Percentiles rank a stretch among this genome's conserved stretches.
Evolutionary conservation across 106 monocot species (phyloP).

Genomic region (Iris macrosiphon): DNA sequence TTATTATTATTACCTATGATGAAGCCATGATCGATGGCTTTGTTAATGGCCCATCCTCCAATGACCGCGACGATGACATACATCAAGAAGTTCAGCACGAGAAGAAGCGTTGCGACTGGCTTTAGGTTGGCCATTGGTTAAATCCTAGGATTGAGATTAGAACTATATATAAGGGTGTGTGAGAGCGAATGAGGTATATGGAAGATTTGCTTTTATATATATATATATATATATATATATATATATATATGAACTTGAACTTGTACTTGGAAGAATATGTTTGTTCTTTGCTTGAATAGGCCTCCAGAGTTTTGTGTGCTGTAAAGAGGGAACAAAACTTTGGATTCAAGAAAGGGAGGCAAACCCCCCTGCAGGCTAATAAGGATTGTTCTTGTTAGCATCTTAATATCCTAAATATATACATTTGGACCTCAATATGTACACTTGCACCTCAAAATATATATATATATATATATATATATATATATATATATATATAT

Average conservation of each 20-base stretch:
- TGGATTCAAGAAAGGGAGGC: constrained; percentile 8
- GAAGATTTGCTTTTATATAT: not conserved
- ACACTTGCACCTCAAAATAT: too few relatives aligned
- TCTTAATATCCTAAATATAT: too few relatives aligned
- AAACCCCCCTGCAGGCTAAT: not conserved
- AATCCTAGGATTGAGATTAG: not conserved
- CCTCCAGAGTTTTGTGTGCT: not conserved
- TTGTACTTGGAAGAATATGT: too few relatives aligned
- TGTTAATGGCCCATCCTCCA: constrained; percentile 75
- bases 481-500: too few relatives aligned
- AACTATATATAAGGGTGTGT: not conserved
- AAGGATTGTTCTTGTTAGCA: too few relatives aligned
- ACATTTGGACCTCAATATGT: too few relatives aligned
- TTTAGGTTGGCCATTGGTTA: constrained; percentile 22
- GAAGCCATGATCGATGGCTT: constrained; percentile 64
- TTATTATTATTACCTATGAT: constrained; percentile 77
- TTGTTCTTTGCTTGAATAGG: constrained; percentile 19
- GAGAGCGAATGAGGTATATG: not conserved
- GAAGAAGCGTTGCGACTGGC: constrained; percentile 39
- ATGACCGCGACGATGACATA: constrained; percentile 44
- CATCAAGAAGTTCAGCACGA: constrained; percentile 79
- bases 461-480: too few relatives aligned
- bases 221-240: not conserved
- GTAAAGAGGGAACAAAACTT: not conserved
- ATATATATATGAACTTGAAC: too few relatives aligned